Evolutionary conservation across 768 basidiomycete species (phyloP).

Genomic region (Xerocomellus amylosporus): DNA sequence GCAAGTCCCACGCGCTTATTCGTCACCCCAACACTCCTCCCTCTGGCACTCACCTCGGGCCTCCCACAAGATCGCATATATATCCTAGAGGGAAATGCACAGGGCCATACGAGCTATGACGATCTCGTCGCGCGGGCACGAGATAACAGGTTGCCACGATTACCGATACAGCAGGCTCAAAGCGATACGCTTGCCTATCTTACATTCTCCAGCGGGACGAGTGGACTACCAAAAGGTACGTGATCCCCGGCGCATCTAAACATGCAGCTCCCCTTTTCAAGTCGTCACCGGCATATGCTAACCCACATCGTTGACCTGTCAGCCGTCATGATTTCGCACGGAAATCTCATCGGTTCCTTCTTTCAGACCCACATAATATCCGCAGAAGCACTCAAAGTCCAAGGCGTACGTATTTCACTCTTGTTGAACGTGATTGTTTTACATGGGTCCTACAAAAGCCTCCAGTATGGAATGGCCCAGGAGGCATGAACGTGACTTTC

Average conservation of each 20-base stretch:
- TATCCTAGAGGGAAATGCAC: constrained; percentile 42
- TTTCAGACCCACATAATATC: constrained; percentile 36
- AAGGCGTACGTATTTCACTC: constrained; percentile 34
- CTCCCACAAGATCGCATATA: constrained; percentile 44
- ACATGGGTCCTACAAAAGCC: constrained; percentile 29
- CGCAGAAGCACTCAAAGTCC: constrained; percentile 33
- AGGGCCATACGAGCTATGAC: constrained; percentile 43
- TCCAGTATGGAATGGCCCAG: constrained; percentile 39
- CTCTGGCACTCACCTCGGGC: constrained; percentile 38
- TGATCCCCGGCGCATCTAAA: background rate
- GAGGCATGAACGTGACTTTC: constrained; percentile 47
- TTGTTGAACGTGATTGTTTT: background rate
- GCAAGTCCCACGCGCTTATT: constrained; percentile 53
- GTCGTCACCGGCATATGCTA: background rate
- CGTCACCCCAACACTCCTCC: constrained; percentile 45
- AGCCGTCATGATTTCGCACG: constrained; percentile 77
- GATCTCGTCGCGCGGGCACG: constrained; percentile 43
- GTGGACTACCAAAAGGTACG: constrained; percentile 69
- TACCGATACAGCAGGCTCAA: constrained; percentile 44
- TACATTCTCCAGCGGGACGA: constrained; percentile 77
- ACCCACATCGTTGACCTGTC: background rate
- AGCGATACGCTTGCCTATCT: constrained; percentile 64
- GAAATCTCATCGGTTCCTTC: constrained; percentile 51
- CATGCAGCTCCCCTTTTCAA: background rate
- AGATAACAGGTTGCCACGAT: constrained; percentile 36